Evolutionary conservation across 169 alveolate species (phyloP).

Genomic region (Babesia gibsoni): DNA sequence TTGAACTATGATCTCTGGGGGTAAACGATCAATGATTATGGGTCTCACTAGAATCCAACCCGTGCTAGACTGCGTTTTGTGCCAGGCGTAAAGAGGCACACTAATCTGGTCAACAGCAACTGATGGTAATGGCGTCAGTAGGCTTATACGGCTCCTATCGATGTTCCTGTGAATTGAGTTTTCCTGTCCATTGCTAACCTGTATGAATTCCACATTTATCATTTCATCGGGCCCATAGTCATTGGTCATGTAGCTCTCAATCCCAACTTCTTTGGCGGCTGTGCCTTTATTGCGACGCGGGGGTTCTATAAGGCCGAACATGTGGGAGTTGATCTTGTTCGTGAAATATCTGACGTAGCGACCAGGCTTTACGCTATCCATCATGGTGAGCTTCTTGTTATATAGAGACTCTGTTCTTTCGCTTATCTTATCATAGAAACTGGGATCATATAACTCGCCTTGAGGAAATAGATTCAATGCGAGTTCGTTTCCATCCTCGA

Average conservation of each 20-base stretch:
- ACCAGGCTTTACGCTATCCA: conserved; percentile 64
- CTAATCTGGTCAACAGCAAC: conserved; percentile 50
- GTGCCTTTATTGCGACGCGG: conserved; percentile 30
- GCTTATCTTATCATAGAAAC: conserved; percentile 68
- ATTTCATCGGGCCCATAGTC: conserved; percentile 60
- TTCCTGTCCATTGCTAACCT: conserved; percentile 60
- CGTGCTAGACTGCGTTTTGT: conserved; percentile 60
- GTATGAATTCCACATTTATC: conserved; percentile 65
- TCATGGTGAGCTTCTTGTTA: conserved; percentile 66
- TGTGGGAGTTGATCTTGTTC: conserved; percentile 52
- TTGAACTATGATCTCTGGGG: conserved; percentile 62
- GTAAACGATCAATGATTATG: conserved; percentile 59
- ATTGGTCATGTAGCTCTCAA: conserved; percentile 40
- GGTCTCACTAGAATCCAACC: conserved; percentile 69
- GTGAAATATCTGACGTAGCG: conserved; percentile 64
- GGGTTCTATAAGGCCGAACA: conserved; percentile 66
- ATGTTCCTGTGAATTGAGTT: conserved; percentile 55
- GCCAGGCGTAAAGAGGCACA: conserved; percentile 69
- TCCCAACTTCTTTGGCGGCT: neutral
- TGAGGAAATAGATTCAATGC: conserved; percentile 79
- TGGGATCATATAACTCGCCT: conserved; percentile 76
- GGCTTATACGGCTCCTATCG: conserved; percentile 56
- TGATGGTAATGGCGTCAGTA: conserved; percentile 64
- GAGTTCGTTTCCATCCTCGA: conserved; percentile 80
- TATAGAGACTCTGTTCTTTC: conserved; percentile 55